phyloP scores from a whole-genome alignment of 192 early-diverging fungal genomes.

The Piromyces sp. region DNA sequence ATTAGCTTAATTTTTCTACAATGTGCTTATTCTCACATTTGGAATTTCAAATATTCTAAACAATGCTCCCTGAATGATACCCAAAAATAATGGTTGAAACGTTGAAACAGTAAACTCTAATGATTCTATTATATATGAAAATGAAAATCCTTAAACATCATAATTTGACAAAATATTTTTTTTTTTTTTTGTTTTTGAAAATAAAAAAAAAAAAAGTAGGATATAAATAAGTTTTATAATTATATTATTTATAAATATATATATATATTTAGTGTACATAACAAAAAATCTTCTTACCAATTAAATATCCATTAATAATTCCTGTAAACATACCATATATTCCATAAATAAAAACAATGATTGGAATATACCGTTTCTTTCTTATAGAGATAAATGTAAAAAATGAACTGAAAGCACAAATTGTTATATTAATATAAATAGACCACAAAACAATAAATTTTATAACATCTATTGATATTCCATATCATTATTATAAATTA shows the following conservation, averaged over 20 bases:
- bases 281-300: background rate
- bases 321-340: background rate
- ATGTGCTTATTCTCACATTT: background rate
- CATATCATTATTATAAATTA: background rate
- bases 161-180: no score
- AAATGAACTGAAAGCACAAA: background rate
- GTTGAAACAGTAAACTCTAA: background rate
- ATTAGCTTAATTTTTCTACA: background rate
- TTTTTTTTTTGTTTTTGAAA: no score
- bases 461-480: background rate
- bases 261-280: no score
- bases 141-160: background rate
- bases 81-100: background rate
- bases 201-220: no score
- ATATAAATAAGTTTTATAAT: background rate
- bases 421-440: background rate
- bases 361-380: background rate
- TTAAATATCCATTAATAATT: background rate
- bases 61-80: background rate
- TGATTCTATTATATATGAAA: background rate
- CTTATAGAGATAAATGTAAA: background rate
- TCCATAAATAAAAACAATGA: background rate
- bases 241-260: no score
- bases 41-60: background rate
- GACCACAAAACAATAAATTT: background rate